phyloP scores from a whole-genome alignment of 108 stramenopile species.

The Fragilaria radians region DNA sequence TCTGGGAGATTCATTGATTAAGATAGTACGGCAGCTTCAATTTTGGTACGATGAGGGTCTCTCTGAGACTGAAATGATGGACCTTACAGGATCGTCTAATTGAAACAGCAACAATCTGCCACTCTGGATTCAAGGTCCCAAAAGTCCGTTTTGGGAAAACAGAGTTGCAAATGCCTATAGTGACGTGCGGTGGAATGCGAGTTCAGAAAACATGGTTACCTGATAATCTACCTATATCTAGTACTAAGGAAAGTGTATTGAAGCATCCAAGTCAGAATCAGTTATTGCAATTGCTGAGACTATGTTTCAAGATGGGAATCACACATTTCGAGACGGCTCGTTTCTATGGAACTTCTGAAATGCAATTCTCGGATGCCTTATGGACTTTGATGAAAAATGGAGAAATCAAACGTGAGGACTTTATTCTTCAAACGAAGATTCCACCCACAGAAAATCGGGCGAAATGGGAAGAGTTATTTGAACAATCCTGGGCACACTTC shows the following conservation, averaged over 20 bases:
- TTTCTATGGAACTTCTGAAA: slow-evolving; percentile 52
- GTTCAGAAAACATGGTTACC: slow-evolving; percentile 49
- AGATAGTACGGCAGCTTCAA: slow-evolving; percentile 40
- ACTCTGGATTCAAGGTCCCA: slow-evolving; percentile 23
- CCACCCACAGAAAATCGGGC: slow-evolving; percentile 18
- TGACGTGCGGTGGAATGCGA: slow-evolving; percentile 67
- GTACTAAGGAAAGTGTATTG: slow-evolving; percentile 23
- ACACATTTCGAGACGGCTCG: slow-evolving; percentile 82
- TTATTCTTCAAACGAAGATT: slow-evolving; percentile 77
- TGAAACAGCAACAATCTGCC: slow-evolving; percentile 10
- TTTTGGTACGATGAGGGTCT: slow-evolving; percentile 38
- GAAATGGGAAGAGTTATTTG: slow-evolving; percentile 42
- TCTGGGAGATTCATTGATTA: slow-evolving; percentile 43
- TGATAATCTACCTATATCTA: slow-evolving; percentile 31
- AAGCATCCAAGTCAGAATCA: slow-evolving; percentile 33
- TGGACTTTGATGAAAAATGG: slow-evolving; percentile 33
- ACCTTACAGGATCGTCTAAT: slow-evolving; percentile 19
- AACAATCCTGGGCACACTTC: slow-evolving; percentile 38
- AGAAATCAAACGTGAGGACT: slow-evolving; percentile 35
- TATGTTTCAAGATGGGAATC: slow-evolving; percentile 46
- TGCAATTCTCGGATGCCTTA: slow-evolving; percentile 45
- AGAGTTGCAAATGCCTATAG: slow-evolving; percentile 63
- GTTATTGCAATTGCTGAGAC: slow-evolving; percentile 29
- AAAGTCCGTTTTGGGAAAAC: slow-evolving; percentile 61
- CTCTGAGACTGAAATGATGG: slow-evolving; percentile 17